phyloP scores from a whole-genome alignment of 1,139 yeast species.

The Lodderomyces theae region DNA sequence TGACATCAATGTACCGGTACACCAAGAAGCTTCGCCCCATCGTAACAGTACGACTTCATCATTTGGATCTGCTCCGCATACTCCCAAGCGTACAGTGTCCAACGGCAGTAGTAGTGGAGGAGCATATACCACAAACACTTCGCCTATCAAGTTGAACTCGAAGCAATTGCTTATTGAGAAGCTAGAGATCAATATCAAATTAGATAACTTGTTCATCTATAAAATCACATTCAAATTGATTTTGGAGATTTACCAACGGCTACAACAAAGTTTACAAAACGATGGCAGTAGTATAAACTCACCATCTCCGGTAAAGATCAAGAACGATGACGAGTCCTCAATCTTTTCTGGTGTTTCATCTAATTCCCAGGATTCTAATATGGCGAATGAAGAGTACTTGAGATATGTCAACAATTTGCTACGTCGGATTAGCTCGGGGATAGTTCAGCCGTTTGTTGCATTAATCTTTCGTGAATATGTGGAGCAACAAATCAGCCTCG shows the following conservation, averaged over 20 bases:
- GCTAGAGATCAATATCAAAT: conserved; percentile 42
- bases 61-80: conserved; percentile 10
- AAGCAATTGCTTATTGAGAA: conserved; percentile 45
- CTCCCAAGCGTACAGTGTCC: conserved; percentile 10
- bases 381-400: conserved; percentile 35
- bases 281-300: neutral
- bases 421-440: conserved; percentile 31
- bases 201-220: conserved; percentile 41
- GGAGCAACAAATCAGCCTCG: conserved; percentile 27
- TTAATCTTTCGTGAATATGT: conserved; percentile 32
- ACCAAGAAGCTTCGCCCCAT: conserved; percentile 4
- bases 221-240: conserved; percentile 35
- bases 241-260: conserved; percentile 27
- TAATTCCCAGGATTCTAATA: conserved; percentile 22
- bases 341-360: conserved; percentile 35
- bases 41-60: conserved; percentile 11
- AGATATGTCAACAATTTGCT: conserved; percentile 29
- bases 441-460: conserved; percentile 40
- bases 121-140: conserved; percentile 15
- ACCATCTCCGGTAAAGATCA: neutral
- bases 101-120: conserved; percentile 6
- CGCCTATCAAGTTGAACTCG: conserved; percentile 44
- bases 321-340: conserved; percentile 26
- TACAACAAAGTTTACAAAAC: conserved; percentile 16
- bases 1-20: conserved; percentile 24